Base-by-base conservation (phyloP, 2,329 filamentous ascomycete species). In the Penicillium italicum region DNA sequence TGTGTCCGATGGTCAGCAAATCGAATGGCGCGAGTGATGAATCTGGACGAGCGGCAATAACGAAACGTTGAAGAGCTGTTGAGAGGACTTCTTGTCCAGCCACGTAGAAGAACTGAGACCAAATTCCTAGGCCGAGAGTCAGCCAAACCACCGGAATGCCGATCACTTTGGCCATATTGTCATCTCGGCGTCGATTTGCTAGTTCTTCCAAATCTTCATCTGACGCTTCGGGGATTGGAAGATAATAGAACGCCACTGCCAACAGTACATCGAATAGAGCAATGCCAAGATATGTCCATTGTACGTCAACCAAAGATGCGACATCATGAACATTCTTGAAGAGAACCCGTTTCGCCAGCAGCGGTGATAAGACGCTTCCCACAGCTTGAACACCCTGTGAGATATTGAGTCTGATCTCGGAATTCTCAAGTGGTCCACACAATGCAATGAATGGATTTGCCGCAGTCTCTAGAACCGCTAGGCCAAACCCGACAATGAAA, bases 201-300 rank as follows among this genome's bases (percentile, higher is more conserved):
- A 82, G 72, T 46, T 80, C 77, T 57, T 84, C 81, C 4, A 87
- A 72, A 59, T 86, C 83, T 16, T 79, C 77, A 61, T 85, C 83
- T 1, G 82, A 82, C 3, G 83, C 84, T 70, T 86, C 84, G 0
- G 84, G 84, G 1, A 87, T 74, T 2, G 83, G 83, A 1, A 85
- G 71, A 61, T 86, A 86, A 65, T 82, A 84, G 67, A 85, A 86
- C 3, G 77, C 76, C 10, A 85, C 74, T 1, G 84, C 84, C 12
- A 87, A 74, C 4, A 80, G 69, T 44, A 85, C 76, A 28, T 81
- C 84, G 62, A 85, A 85, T 12, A 86, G 75, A 1, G 82, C 78
- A 54, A 87, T 85, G 8, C 82, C 84, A 3, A 86, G 78, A 57
- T 87, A 87, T 0, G 83, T 80, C 83, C 84, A 87, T 66, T 87